Evolutionary conservation across 768 basidiomycete species (phyloP), one percentile per base, ranked within the genome.

Genomic region (Artomyces pyxidatus): DNA sequence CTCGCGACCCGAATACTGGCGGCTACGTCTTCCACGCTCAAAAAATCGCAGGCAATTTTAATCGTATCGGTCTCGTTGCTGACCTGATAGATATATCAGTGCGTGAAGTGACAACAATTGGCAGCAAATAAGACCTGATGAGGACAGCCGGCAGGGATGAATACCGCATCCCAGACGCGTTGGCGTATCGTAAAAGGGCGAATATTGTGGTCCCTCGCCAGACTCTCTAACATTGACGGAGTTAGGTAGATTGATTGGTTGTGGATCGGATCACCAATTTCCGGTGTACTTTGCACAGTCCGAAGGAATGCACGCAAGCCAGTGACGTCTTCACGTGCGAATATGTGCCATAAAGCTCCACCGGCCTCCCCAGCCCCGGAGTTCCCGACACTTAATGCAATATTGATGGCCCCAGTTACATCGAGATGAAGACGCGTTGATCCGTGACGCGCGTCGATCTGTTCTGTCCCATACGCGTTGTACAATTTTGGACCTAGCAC

Each of bases 31-130:
- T 96, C 90, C 37, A 91, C 87, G 72, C 86, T 88, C 54, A 96
- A 90, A 65, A 92, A 97, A 66, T 97, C 94, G 58, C 83, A 76
- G 28, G 94, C 94, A 42, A 96, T 88, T 70, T 97, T 97, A 70
- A 97, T 83, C 61, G 90, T 94, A 64, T 96, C 92, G 14, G 89
- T 77, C 40, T 92, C 67, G 62, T 97, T 96, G 61, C 87, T 86
- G 10, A 96, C 93, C 82, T 95, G 59, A 14, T 8, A n/a, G 7
- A 9, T 19, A 14, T 8, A 45, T 22, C 55, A 58, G 29, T 8
- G 12, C 16, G 42, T 19, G 25, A 30, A 26, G 22, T 23, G 3
- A 11, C n/a, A 16, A 38, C 17, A 43, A 1, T 49, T 41, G 43
- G 12, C 39, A 38, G 29, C 32, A 1, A 37, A 61, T 76, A 44